Evolutionary conservation across 176 grass and related monocot species (phyloP), one percentile per base, ranked within the genome.

Genomic region (Avena sativa): DNA sequence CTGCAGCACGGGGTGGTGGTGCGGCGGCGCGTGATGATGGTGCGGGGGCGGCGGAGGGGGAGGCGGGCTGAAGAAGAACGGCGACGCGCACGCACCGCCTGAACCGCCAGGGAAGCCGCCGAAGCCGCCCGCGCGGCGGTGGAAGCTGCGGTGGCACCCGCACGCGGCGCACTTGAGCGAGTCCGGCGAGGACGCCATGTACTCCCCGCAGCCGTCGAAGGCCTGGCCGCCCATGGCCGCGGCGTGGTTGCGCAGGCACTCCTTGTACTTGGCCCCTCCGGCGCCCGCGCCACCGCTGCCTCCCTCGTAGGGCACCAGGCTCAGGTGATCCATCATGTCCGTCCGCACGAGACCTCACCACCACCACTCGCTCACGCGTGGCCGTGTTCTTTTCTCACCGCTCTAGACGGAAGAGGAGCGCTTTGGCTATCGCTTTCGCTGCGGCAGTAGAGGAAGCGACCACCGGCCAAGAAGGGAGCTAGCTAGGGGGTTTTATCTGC

Each of bases 241-340:
- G 10, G 96, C 96, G 89, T 98, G 96, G 96, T 98, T 98, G 89
- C 92, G 94, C 82, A 95, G 88, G 92, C 96, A 98, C 83, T 98
- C 96, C 85, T 90, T 94, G 93, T 98, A 98, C 86, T 88, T 95
- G 4, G 25, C 50, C 0, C 17, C 62, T 0, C 36, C 82, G 12
- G 11, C 36, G 7, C 16, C 74, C 1, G 80, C 84, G 63, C 70
- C 59, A 74, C 44, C 43, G 78, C 79, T 59, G 76, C 76, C 67
- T 1, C 67, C 85, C 32, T 88, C 86, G 86, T 88, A 91, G 82
- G 90, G 90, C 61, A 91, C 90, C 81, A 91, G 78, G 86, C 90
- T 88, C 62, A 91, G 86, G 53, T 91, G 89, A 68, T 91, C 86
- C 90, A 91, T 91, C 90, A 91, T 91, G 82, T 71, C 89, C 79